A percentile compares a stretch with the other conserved stretches of the same genome.
These are phyloP conservation scores for Pseudophaeomoniella oleicola DNA, from an alignment of 2,329 filamentous ascomycete genomes.

Conservation along the genomic window DNA sequence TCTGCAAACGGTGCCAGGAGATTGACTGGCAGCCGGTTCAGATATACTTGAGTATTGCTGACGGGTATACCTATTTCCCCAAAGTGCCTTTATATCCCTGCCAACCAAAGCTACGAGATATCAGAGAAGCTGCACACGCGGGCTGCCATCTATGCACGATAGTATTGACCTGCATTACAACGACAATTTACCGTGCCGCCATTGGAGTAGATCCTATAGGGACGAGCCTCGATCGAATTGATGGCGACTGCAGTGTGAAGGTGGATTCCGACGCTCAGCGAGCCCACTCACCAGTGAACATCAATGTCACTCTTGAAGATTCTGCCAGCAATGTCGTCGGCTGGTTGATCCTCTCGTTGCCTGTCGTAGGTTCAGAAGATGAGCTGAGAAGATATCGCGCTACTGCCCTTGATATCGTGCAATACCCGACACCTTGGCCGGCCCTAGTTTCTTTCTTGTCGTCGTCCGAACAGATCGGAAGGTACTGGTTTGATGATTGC, in stretches of 20 bases:
- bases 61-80: background rate
- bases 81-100: background rate
- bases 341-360: background rate
- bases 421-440: background rate
- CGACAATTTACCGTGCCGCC: background rate
- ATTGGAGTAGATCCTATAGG: background rate
- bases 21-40: background rate
- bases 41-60: background rate
- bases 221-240: background rate
- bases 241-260: background rate
- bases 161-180: background rate
- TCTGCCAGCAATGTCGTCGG: background rate
- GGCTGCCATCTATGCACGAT: background rate
- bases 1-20: background rate
- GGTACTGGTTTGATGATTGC: background rate
- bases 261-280: background rate
- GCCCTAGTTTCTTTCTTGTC: too few species aligned
- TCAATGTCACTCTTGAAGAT: background rate
- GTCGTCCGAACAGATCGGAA: background rate
- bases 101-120: background rate
- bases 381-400: background rate
- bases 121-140: background rate
- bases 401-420: background rate
- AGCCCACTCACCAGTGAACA: background rate
- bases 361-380: background rate